Conservation (phyloP, 306 rosid genomes). For the Adenanthera pavonina region DNA sequence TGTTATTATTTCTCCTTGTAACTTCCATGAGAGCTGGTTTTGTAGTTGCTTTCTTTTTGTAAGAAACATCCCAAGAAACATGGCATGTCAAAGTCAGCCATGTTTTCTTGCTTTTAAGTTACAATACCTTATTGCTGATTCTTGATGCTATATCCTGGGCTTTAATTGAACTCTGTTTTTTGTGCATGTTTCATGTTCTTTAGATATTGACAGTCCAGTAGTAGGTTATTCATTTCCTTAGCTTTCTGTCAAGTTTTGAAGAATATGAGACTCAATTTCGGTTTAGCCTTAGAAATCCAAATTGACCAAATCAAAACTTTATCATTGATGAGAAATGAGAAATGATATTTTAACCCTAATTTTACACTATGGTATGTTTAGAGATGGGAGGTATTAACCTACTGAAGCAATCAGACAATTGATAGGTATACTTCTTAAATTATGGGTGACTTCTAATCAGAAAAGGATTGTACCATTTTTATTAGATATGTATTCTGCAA, state of each 20-base stretch:
- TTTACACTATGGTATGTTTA: too few species aligned
- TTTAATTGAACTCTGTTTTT: neutral
- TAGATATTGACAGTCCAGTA: too few species aligned
- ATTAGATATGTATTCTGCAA: too few species aligned
- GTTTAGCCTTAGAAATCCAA: neutral
- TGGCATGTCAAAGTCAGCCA: constrained; percentile 24
- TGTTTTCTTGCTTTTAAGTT: neutral
- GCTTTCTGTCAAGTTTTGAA: neutral
- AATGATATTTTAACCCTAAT: too few species aligned
- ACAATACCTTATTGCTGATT: neutral
- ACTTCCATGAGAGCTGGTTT: constrained; percentile 32
- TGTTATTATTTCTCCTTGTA: constrained; percentile 9
- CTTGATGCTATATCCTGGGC: neutral
- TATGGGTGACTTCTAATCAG: too few species aligned
- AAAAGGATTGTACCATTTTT: too few species aligned
- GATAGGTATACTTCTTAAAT: neutral
- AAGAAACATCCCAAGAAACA: constrained; percentile 39
- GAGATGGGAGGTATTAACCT: too few species aligned
- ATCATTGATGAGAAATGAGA: too few species aligned
- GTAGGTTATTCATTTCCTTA: neutral
- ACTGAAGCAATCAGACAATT: too few species aligned
- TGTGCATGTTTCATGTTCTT: neutral
- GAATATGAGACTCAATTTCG: neutral
- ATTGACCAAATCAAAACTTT: neutral
- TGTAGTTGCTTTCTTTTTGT: constrained; percentile 39